Evolutionary conservation across 2,329 filamentous ascomycete species (phyloP), one percentile per base, ranked within the genome.

Genomic region (Penicillium sp.): DNA sequence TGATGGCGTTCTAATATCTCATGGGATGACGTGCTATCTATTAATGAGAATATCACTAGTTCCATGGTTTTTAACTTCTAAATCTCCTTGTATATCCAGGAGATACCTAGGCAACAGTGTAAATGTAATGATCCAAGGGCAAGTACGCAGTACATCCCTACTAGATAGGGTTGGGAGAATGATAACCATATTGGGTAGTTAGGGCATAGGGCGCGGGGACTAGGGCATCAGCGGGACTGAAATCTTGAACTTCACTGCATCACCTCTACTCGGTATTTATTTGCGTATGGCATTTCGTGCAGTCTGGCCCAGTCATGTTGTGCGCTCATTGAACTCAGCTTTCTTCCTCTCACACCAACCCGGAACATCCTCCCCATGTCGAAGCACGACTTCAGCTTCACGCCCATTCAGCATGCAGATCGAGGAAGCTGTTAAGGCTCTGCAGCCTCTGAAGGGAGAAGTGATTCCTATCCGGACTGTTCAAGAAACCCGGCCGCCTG

Each of bases 391-490:
- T 28, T 9, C 18, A 40, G 36, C 27, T 18, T 8, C 35, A 2
- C 13, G 20, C 11, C 11, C 6, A 20, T 3, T 3, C 28, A 31
- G 20, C 29, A 66, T 63, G 64, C 52, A 60, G 18, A 40, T 55
- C 4, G 43, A 53, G 35, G 46, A 56, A 27, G 45, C 52, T 6
- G 32, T 70, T 26, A 53, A 54, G 20, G 49, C 40, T 23, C 50
- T 70, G 14, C 41, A 52, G 38, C 66, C 69, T 37, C 51, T 69
- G 6, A 27, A 49, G 4, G 69, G 69, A 26, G 37, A 61, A n/a
- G 59, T 74, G 26, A 48, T 65, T 27, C 65, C 71, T 11, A 61
- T 74, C 38, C 69, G 65, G 47, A 73, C 72, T 0, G 60, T 74
- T 7, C 71, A 74, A 44, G 69, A 75, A 52, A 68, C 67, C 10